Evolutionary conservation across 208 protist species (phyloP), one percentile per base, ranked within the genome.

Genomic region (Crithidia fasciculata): DNA sequence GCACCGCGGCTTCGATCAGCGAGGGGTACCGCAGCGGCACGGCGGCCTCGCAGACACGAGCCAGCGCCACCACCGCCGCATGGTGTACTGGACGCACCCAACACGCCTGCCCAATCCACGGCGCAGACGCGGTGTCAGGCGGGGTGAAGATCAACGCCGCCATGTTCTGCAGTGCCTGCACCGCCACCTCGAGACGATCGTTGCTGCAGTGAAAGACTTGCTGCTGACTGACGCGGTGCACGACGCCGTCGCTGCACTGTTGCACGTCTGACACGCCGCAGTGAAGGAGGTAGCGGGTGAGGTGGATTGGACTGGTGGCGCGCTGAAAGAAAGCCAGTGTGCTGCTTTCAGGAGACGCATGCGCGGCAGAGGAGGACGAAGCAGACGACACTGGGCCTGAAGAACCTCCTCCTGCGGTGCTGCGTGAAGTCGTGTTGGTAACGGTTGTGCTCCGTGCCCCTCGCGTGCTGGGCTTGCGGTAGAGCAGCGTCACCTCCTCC

Each of bases 11-110:
- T 13, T 64, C 62, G 18, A 81, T 40, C 45, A 95, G 76, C 53
- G 80, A 62, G 3, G 90, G 86, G 9, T 80, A 53, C 49, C 74
- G 76, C 69, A 85, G 69, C 2, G 87, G 88, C 39, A 95, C 75
- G 2, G 90, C 87, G 0, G 86, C 80, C 55, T 95, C 88, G 60
- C 84, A 72, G 12, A 93, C 66, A 44, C 71, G 52, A 56, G 86
- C 77, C 12, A 95, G 73, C 9, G 85, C 85, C 41, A 82, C 64
- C 40, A 82, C 63, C 41, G 73, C 80, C 36, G 40, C 43, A 7
- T 70, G 62, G 16, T 81, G 55, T 7, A 58, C 39, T 16, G 56
- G 36, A 3, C 28, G 63, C 28, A 74, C 72, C 72, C 72, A 74
- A 37, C 72, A 79, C 9, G 55, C 41, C 18, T 62, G 58, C 45